Evolutionary conservation across 257 asterid species (phyloP), one percentile per base, ranked within the genome.

Genomic region (Rhazya stricta): DNA sequence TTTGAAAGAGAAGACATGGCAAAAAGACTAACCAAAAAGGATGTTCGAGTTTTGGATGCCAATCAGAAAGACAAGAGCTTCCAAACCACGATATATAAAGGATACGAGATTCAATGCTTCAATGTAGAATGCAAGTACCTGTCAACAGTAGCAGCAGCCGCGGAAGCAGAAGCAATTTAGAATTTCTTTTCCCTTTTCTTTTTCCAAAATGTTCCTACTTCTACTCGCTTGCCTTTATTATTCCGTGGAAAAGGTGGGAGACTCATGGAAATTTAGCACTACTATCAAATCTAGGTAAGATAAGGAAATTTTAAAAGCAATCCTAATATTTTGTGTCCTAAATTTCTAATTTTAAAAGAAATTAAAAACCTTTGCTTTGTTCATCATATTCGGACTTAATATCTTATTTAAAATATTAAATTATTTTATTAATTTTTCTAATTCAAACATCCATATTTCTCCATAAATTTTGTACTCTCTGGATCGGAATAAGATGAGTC

Each of bases 141-240:
- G 71, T 77, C 81, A 61, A 71, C 45, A 73, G 60, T 34, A 73
- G 60, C 19, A 77, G 81, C 36, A 48, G 81, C 73, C 67, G 81
- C 29, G 77, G 43, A 61, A 61, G 36, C 51, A 51, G 56, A 57
- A 41, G 9, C 25, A 4, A 2, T 25, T 23, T 9, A 41, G 11
- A 73, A 18, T 57, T 73, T 39, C 19, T 51, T 51, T 51, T 27
- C 2, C 0, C 19, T 32, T 51, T 39, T 6, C 0, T 65, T 37
- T 66, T 12, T 43, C n/a, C 8, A 46, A 10, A 6, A 21, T 53
- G 0, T 51, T 19, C 9, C 43, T 9, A 0, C 43, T 39, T 9
- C 43, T 39, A 39, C 43, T 39, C 43, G 7, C 43, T 39, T 39
- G 4, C 7, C 43, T 39, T 39, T 39, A 39, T 9, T 1, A 39